Base-by-base conservation (phyloP, 768 basidiomycete genomes). In the Dioszegia hungarica region DNA sequence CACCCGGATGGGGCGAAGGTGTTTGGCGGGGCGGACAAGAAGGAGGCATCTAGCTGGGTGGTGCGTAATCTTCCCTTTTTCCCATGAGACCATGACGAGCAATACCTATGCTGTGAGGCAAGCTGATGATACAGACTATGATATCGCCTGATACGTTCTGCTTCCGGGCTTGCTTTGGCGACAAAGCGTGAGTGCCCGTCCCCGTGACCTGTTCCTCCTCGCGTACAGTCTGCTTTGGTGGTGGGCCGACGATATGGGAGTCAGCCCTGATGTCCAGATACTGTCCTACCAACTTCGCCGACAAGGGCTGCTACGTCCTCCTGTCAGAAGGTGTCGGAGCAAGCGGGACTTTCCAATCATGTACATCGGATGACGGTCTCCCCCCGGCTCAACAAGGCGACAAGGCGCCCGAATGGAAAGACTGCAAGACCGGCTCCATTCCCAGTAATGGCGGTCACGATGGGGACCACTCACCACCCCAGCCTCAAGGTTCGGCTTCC, bases 141-240 rank as follows among this genome's bases (percentile, higher is more conserved):
- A 70, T 73, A 28, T 66, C 67, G 1, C 59, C 61, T 20, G 38
- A 57, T 6, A 68, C 62, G 2, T 73, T 66, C 54, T 73, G 71
- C 47, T 54, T 73, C 10, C 33, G 71, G 51, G 71, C 68, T 14
- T 73, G 71, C 60, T 66, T 66, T 14, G 70, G 70, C 14, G 64
- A 33, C 14, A 6, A 6, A 33, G 31, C 31, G 31, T 33, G 14
- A 6, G 31, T 33, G 8, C 31, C 6, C 14, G 31, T 14, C 14
- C 31, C 14, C 14, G 31, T 33, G 6, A 33, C 6, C 6, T 6
- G 14, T 33, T 33, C n/a, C n/a, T n/a, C n/a, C n/a, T n/a, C n/a
- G n/a, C n/a, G n/a, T n/a, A n/a, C n/a, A n/a, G n/a, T n/a, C n/a
- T 72, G 70, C 60, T 66, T 66, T 12, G 69, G 69, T 20, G 64